Evolutionary conservation across 495 filamentous ascomycete species (phyloP), one percentile per base, ranked within the genome.

Genomic region (Pseudevernia furfuracea): DNA sequence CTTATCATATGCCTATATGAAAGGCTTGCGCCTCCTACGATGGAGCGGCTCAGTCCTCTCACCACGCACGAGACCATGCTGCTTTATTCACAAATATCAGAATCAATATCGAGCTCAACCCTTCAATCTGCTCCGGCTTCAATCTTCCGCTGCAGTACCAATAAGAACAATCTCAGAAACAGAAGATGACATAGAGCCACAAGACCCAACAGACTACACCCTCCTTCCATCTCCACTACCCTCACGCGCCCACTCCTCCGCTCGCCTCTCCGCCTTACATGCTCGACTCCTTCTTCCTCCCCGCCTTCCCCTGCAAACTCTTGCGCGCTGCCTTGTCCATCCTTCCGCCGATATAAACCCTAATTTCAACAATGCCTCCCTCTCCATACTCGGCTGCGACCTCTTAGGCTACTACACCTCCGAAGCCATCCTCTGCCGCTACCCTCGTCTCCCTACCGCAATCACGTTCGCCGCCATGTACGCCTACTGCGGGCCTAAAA

Each of bases 201-300:
- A 61, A 30, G 65, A 56, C 11, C 28, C 36, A 14, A 48, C 44
- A 57, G 44, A 64, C 28, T n/a, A 55, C n/a, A 36, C 28, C 58
- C 62, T 55, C 55, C 30, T 81, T 41, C 84, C 89, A 65, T 92
- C 89, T 71, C 91, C 88, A 67, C 82, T 81, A 62, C 84, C 87
- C 64, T 78, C 83, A 68, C 79, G 79, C 66, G 88, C 92, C n/a
- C 74, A 80, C 61, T 71, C 77, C 65, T 97, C 94, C 60, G 87
- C 93, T 62, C 96, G 96, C 79, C 89, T 98, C 71, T 85, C 92
- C 67, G 91, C 94, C 63, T 86, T 98, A 39, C 92, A 96, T 76
- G 88, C 92, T 71, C 92, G 94, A 71, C 87, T 98, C 57, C 85
- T 85, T 60, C 86, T 98, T 64, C 86, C 92, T 38, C 79, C 83